phyloP scores from a whole-genome alignment of 768 basidiomycete species.

The Rhizopogon salebrosus region DNA sequence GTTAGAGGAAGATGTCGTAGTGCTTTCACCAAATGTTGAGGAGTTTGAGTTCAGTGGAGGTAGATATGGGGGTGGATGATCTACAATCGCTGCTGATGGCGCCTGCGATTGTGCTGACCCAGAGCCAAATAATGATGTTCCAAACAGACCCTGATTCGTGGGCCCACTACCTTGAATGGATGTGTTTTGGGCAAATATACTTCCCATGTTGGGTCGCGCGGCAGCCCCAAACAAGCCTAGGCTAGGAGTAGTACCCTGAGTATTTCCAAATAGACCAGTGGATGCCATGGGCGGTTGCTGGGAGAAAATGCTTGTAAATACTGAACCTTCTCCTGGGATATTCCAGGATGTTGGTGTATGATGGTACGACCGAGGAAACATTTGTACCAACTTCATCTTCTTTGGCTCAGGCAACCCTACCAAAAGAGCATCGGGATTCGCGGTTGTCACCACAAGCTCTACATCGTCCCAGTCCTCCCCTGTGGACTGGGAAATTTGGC shows the following conservation, averaged over 20 bases:
- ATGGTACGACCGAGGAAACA: neutral
- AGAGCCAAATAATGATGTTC: neutral
- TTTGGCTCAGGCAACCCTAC: slow-evolving; percentile 19
- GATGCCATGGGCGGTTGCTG: too few relatives aligned
- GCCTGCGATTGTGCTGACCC: neutral
- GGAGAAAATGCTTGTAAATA: neutral
- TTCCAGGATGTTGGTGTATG: neutral
- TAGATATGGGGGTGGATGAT: neutral
- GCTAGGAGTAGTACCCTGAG: neutral
- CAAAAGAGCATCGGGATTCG: slow-evolving; percentile 11
- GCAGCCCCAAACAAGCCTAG: neutral
- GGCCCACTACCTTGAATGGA: too few relatives aligned
- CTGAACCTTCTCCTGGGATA: neutral
- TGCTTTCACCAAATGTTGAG: neutral
- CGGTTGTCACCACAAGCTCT: slow-evolving; percentile 21
- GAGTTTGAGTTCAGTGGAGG: neutral
- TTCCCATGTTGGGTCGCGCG: too few relatives aligned
- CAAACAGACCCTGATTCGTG: neutral
- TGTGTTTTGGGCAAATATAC: too few relatives aligned
- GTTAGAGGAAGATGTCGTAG: neutral
- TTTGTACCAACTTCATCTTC: slow-evolving; percentile 10
- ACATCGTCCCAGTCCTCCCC: slow-evolving; percentile 27
- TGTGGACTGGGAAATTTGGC: slow-evolving; percentile 22
- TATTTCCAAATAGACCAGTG: neutral
- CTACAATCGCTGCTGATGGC: neutral